phyloP scores from a whole-genome alignment of 495 filamentous ascomycete genomes.

The Xylaria longipes region DNA sequence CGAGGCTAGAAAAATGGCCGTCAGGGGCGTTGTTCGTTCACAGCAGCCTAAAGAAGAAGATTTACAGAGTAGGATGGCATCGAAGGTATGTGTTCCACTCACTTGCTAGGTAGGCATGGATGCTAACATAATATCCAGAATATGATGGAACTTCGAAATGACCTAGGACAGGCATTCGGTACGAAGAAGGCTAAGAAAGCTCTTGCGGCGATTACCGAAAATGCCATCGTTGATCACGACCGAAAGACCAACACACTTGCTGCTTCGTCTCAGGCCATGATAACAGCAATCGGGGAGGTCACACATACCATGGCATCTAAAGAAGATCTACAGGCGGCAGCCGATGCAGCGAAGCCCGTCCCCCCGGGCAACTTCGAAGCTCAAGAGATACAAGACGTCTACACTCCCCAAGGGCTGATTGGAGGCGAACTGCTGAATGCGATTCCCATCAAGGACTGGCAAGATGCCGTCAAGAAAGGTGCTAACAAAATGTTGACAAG shows the following conservation, averaged over 20 bases:
- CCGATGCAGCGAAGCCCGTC: slow-evolving; percentile 76
- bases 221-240: slow-evolving; percentile 66
- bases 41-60: slow-evolving; percentile 52
- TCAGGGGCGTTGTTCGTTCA: slow-evolving; percentile 68
- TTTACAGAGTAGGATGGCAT: slow-evolving; percentile 42
- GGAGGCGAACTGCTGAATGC: slow-evolving; percentile 62
- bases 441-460: slow-evolving; percentile 77
- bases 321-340: slow-evolving; percentile 67
- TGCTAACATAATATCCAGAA: slow-evolving; percentile 51
- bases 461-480: slow-evolving; percentile 65
- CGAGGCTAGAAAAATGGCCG: slow-evolving; percentile 74
- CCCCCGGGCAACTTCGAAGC: slow-evolving; percentile 78
- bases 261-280: slow-evolving; percentile 64
- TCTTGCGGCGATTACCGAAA: slow-evolving; percentile 75
- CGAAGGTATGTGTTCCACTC: slow-evolving; percentile 45
- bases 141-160: slow-evolving; percentile 65
- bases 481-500: slow-evolving; percentile 62
- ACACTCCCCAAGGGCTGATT: slow-evolving; percentile 73
- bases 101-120: background rate
- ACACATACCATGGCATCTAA: slow-evolving; percentile 63
- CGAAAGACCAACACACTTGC: slow-evolving; percentile 57
- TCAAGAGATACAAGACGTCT: slow-evolving; percentile 78
- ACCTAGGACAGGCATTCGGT: slow-evolving; percentile 88
- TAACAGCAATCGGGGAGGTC: slow-evolving; percentile 66
- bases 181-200: slow-evolving; percentile 93